phyloP scores from a whole-genome alignment of 2,329 filamentous ascomycete genomes.

The Ophiostoma australiae region DNA sequence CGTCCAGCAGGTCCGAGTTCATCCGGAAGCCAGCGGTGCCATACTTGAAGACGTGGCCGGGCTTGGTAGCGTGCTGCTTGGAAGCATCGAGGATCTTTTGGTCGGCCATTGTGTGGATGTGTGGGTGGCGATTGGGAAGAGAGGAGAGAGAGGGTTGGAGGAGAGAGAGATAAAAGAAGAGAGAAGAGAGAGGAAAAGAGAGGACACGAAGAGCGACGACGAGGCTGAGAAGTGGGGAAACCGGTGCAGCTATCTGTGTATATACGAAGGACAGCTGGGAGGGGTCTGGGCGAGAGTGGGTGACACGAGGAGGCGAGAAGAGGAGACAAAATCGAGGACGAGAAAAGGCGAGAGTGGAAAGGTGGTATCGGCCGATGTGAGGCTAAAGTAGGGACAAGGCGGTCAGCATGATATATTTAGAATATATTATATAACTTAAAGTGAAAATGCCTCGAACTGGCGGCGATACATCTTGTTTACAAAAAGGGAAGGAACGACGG shows the following conservation, averaged over 20 bases:
- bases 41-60: constrained; percentile 54
- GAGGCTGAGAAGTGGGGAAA: constrained; percentile 22
- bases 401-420: not conserved
- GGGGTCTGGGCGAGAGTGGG: constrained; percentile 7
- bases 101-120: constrained; percentile 22
- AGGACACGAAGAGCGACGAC: constrained; percentile 9
- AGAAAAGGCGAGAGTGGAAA: not conserved
- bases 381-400: not conserved
- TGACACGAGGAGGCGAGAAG: not conserved
- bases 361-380: not conserved
- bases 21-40: constrained; percentile 65
- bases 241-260: not conserved
- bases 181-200: not conserved
- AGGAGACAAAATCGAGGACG: not conserved
- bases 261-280: not conserved
- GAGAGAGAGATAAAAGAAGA: not conserved
- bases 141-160: not conserved
- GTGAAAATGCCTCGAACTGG: not conserved
- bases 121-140: not conserved
- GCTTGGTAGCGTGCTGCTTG: constrained; percentile 56
- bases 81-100: constrained; percentile 55
- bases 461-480: not conserved
- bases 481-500: not conserved
- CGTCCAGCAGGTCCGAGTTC: constrained; percentile 76
- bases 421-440: not conserved